Conservation (phyloP, 305 asterid species). For the Andrographis paniculata region DNA sequence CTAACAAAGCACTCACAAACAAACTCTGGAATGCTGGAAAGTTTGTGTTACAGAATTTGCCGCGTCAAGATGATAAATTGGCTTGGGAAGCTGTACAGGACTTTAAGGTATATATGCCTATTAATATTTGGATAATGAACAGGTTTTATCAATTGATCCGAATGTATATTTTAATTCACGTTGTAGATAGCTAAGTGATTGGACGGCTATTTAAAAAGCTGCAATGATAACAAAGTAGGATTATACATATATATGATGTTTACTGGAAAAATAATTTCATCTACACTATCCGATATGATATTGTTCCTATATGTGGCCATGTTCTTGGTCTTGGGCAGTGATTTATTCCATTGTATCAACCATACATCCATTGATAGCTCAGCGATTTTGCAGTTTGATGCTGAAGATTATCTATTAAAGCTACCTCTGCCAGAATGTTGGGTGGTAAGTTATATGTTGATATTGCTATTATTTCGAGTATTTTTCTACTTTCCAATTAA, state of each 20-base stretch:
- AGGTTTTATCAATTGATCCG: too few relatives aligned
- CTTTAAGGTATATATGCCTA: conserved; percentile 40
- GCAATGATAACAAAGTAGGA: background rate
- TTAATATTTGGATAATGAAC: conserved; percentile 12
- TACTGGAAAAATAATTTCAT: too few relatives aligned
- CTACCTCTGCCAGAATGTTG: conserved; percentile 95
- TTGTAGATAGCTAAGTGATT: conserved; percentile 3
- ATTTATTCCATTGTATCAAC: conserved; percentile 9
- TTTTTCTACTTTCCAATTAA: conserved; percentile 16
- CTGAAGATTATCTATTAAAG: conserved; percentile 40
- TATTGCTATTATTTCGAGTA: conserved; percentile 9
- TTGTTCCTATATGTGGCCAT: too few relatives aligned
- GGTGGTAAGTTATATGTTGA: conserved; percentile 57
- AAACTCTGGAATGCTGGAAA: conserved; percentile 99
- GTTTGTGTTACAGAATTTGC: conserved; percentile 88
- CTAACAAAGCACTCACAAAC: conserved; percentile 96
- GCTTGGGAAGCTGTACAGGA: conserved; percentile 61
- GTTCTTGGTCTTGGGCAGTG: conserved; percentile 10
- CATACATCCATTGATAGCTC: conserved; percentile 11
- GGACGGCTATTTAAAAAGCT: conserved; percentile 1
- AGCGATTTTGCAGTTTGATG: conserved; percentile 55
- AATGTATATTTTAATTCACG: conserved; percentile 10
- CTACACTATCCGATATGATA: too few relatives aligned
- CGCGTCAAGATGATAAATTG: conserved; percentile 54
- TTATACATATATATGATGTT: background rate